Evolutionary conservation across 495 filamentous ascomycete genomes (phyloP), one percentile per base, ranked within the genome.

Genomic region (Talaromyces ruber): DNA sequence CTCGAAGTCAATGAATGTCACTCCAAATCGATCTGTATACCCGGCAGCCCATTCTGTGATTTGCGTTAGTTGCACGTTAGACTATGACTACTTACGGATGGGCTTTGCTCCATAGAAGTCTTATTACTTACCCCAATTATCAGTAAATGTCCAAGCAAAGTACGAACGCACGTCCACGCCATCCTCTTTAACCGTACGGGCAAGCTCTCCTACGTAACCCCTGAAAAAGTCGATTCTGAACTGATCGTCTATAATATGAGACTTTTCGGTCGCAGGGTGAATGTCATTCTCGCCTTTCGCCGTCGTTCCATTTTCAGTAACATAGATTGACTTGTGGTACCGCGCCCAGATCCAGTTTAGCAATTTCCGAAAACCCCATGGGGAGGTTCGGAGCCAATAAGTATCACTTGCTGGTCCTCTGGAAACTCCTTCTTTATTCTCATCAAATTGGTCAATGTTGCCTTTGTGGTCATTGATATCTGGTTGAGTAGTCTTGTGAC

Each of bases 271-370:
- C 5, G 47, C 74, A 9, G 73, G 66, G 3, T 68, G 71, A 6
- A 73, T 72, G 0, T 69, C 71, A n/a, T 65, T 65, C 63, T 81
- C 79, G 30, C 75, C 77, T 61, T 80, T 78, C 7, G 76, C 66
- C 1, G 75, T 76, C 3, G 77, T 79, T 11, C 79, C 79, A 34
- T 80, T 81, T 66, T 81, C 79, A 0, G 79, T 81, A n/a, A 81
- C 70, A 60, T 75, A 81, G 39, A 81, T 79, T 3, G 79, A 76
- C 58, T 64, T 71, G 50, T 74, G 71, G 34, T 81, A 81, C 4
- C 76, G 67, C 21, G 68, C 65, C 34, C 65, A 73, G 34, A 81
- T 67, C 75, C 77, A 79, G 6, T 72, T 74, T 45, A 80, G 64
- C 45, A 80, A 59, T 63, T 79, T 81, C 25, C 76, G 64, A 64